Base-by-base conservation (phyloP, 345 rosid species). In the Eucalyptus polyanthemos region DNA sequence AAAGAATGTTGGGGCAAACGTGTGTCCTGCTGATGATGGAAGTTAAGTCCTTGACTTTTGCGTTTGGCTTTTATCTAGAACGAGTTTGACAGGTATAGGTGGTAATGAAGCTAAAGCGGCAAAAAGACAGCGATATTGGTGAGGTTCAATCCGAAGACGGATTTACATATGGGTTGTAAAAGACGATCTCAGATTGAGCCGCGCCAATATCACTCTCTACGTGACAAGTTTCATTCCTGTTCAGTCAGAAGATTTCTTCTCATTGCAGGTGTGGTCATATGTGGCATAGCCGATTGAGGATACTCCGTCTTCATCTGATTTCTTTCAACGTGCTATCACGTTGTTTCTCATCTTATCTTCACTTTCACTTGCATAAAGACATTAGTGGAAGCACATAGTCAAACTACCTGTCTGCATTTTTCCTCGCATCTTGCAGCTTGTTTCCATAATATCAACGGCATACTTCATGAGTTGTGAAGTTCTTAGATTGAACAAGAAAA, bases 101-200 rank as follows among this genome's bases (percentile, higher is more conserved):
- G n/a, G 37, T 4, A 88, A 86, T 86, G 47, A 67, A 51, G 45
- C 83, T 14, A 88, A 50, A 60, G 88, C 25, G 56, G 89, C 86
- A 80, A 89, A 76, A 92, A 50, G 92, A 93, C 93, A 94, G 98
- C 96, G 98, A 96, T 96, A 76, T 96, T 96, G 97, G 98, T 96
- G 97, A 89, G 98, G 98, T 96, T 96, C 98, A 96, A 96, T 96
- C 97, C 92, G 98, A 96, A 93, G 97, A 94, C 96, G 95, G 93
- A 94, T 94, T 96, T 96, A 93, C 94, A 87, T 40, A 25, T 51
- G 50, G 69, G 86, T 45, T 29, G 96, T 95, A 94, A 94, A 93
- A 88, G 92, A 90, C 95, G 96, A 93, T 96, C 98, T 96, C 98
- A 92, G 98, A 96, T 96, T 96, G 97, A 96, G 98, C 98, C 98